Percentiles rank a stretch among this genome's conserved stretches.
Conservation (phyloP, 2,329 filamentous ascomycete genomes). For the Stagonosporopsis cucurbitacearum region DNA sequence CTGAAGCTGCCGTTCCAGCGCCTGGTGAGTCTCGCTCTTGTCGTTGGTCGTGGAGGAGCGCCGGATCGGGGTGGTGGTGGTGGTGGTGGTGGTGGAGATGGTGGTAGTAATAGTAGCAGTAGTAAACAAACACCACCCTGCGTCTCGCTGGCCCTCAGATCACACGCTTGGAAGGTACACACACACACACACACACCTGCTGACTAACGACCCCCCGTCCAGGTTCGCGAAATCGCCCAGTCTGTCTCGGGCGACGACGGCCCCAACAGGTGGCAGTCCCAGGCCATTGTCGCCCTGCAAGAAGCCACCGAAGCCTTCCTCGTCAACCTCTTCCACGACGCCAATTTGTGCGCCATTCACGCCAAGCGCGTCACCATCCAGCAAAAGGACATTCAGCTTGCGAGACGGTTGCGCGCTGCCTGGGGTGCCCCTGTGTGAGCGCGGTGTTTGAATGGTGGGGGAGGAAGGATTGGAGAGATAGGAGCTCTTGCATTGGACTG, state of each 20-base stretch:
- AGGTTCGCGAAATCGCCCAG: slow-evolving; percentile 70
- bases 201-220: neutral
- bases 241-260: slow-evolving; percentile 68
- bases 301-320: slow-evolving; percentile 99
- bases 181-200: too few species aligned
- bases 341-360: slow-evolving; percentile 98
- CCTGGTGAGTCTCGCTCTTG: slow-evolving; percentile 62
- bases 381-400: slow-evolving; percentile 96
- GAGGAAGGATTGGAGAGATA: too few species aligned
- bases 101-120: too few species aligned
- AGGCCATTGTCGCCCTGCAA: slow-evolving; percentile 95
- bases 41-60: too few species aligned
- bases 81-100: too few species aligned
- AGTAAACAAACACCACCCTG: neutral
- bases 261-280: slow-evolving; percentile 85
- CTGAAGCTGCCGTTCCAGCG: slow-evolving; percentile 98
- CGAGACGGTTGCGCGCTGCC: slow-evolving; percentile 88
- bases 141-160: too few species aligned
- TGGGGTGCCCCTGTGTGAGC: slow-evolving; percentile 51
- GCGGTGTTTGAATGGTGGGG: neutral
- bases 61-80: too few species aligned
- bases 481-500: too few species aligned
- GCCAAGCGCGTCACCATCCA: slow-evolving; percentile 99
- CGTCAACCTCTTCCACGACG: slow-evolving; percentile 97
- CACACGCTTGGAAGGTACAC: too few species aligned